These are phyloP conservation scores for Neospora caninum DNA, from an alignment of 169 alveolate genomes.

Conservation along the genomic window DNA sequence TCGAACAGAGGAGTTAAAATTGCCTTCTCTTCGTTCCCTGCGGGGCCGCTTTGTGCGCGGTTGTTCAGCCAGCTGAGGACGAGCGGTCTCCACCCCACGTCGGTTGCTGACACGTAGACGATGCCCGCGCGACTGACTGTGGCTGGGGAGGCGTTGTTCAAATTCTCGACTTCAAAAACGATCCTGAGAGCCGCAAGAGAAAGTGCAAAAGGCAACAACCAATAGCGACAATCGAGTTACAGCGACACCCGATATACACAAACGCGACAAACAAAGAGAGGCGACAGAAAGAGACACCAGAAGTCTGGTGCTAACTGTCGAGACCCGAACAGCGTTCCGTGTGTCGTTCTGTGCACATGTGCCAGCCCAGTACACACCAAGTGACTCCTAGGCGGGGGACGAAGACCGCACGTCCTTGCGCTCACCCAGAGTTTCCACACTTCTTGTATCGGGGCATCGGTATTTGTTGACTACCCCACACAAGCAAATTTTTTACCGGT, in stretches of 20 bases:
- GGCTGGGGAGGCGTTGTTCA: constrained; percentile 94
- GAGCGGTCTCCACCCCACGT: constrained; percentile 92
- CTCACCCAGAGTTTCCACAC: not conserved
- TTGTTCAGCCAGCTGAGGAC: constrained; percentile 89
- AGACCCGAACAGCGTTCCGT: too few species aligned
- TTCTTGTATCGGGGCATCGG: not conserved
- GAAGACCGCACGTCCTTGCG: too few species aligned
- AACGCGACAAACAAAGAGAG: not conserved
- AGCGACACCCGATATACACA: not conserved
- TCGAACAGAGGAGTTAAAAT: constrained; percentile 78
- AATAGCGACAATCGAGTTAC: too few species aligned
- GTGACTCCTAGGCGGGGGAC: too few species aligned
- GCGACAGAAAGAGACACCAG: too few species aligned
- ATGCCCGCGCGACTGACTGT: constrained; percentile 96
- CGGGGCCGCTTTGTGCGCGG: constrained; percentile 73
- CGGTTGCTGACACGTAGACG: constrained; percentile 92
- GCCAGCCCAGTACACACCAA: too few species aligned
- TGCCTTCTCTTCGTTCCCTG: constrained; percentile 82
- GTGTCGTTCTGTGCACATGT: too few species aligned
- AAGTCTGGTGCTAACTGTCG: too few species aligned
- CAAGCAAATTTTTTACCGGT: not conserved
- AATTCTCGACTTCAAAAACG: constrained; percentile 93
- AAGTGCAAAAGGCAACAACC: too few species aligned
- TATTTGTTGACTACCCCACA: not conserved
- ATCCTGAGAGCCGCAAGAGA: constrained; percentile 77